A percentile compares a stretch with the other conserved stretches of the same genome.
phyloP scores from a whole-genome alignment of 2,329 filamentous ascomycete genomes.

The Incumbomyces lentus region DNA sequence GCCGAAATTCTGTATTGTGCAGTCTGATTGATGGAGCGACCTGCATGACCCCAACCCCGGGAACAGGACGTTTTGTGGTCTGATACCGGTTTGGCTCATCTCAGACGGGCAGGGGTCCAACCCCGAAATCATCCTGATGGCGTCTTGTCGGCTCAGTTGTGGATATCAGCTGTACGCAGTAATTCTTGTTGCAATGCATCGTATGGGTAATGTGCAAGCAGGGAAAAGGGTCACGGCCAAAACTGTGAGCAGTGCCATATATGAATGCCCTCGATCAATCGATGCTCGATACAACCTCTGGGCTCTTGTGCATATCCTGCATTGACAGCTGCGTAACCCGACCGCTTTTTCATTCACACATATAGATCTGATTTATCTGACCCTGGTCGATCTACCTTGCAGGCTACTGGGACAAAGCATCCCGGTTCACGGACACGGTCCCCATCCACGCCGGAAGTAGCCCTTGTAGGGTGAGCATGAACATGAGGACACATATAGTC shows the following conservation, averaged over 20 bases:
- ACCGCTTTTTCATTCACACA: not conserved
- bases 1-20: not conserved
- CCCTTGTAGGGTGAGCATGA: not conserved
- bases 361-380: not conserved
- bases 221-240: conserved; percentile 2
- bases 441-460: no score
- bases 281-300: conserved; percentile 3
- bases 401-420: not conserved
- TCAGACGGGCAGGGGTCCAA: not conserved
- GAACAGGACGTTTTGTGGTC: no score
- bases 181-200: conserved; percentile 1
- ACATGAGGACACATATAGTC: not conserved
- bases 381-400: not conserved
- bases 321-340: not conserved
- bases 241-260: not conserved
- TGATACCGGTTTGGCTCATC: no score
- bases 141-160: not conserved
- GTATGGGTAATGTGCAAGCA: not conserved
- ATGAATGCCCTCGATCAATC: conserved; percentile 3
- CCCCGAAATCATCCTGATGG: not conserved
- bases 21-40: not conserved
- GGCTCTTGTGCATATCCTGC: not conserved
- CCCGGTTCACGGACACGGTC: not conserved
- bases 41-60: not conserved
- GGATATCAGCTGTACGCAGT: conserved; percentile 3